A percentile compares a stretch with the other conserved stretches of the same genome.
Conservation (phyloP, 2,329 filamentous ascomycete genomes). For the Colletotrichum aenigma region DNA sequence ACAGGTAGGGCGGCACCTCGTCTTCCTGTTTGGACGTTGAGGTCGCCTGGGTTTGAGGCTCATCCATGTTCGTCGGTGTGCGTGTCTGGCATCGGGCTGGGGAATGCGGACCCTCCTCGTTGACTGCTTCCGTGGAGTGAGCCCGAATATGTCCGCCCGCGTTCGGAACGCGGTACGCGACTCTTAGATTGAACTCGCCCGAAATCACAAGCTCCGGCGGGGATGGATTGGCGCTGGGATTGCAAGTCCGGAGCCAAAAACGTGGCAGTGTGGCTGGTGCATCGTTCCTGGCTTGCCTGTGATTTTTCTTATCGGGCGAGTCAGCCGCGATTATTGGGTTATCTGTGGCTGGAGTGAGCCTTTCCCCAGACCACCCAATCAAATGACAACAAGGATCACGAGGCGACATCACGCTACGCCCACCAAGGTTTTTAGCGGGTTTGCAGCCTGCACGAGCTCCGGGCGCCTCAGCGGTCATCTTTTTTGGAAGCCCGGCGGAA, state of each 20-base stretch:
- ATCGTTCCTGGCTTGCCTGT: background rate
- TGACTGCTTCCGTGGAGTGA: background rate
- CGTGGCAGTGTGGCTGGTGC: background rate
- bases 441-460: slow-evolving; percentile 19
- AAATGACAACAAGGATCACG: slow-evolving; percentile 17
- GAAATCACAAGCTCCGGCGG: background rate
- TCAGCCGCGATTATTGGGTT: background rate
- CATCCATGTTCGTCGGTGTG: slow-evolving; percentile 27
- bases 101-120: background rate
- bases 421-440: slow-evolving; percentile 12
- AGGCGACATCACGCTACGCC: slow-evolving; percentile 21
- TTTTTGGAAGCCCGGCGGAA: slow-evolving; percentile 10
- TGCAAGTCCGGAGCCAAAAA: background rate
- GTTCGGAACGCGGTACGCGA: slow-evolving; percentile 4
- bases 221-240: background rate
- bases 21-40: slow-evolving; percentile 31
- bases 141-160: background rate
- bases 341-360: background rate
- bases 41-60: background rate
- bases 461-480: slow-evolving; percentile 14
- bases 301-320: background rate
- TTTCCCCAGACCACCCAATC: slow-evolving; percentile 1
- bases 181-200: background rate
- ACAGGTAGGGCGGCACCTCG: slow-evolving; percentile 45
- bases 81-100: background rate